Conservation (phyloP, 345 rosid species). For the Orychophragmus violaceus region DNA sequence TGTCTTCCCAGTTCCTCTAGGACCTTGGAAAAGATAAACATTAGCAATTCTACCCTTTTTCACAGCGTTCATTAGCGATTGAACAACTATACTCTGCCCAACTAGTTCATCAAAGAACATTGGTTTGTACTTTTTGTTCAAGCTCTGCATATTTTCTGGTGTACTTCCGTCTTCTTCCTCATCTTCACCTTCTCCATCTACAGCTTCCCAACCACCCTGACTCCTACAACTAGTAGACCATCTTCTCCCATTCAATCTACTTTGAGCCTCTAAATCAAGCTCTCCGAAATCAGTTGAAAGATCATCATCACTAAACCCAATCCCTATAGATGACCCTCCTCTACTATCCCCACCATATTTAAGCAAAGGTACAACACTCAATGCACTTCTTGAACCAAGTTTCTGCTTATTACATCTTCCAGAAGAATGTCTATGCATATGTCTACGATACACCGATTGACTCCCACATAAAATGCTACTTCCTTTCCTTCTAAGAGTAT, state of each 20-base stretch:
- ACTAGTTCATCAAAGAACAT: conserved; percentile 69
- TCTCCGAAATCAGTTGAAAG: conserved; percentile 77
- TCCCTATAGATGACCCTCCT: conserved; percentile 67
- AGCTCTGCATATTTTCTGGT: conserved; percentile 55
- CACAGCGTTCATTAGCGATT: conserved; percentile 60
- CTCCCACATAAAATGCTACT: conserved; percentile 76
- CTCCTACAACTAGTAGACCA: conserved; percentile 85
- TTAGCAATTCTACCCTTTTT: conserved; percentile 65
- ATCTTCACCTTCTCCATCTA: conserved; percentile 35
- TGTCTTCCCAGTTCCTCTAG: conserved; percentile 92
- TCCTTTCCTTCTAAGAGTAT: conserved; percentile 72
- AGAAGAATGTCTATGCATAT: conserved; percentile 40
- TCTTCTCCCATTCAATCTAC: conserved; percentile 92
- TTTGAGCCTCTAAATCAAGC: conserved; percentile 87
- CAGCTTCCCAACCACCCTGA: conserved; percentile 57
- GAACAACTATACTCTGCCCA: conserved; percentile 77
- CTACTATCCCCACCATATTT: conserved; percentile 44
- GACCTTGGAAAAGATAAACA: conserved; percentile 92
- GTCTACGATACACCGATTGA: conserved; percentile 47
- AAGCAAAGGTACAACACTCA: conserved; percentile 73
- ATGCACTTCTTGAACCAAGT: conserved; percentile 49
- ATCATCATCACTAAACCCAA: conserved; percentile 67
- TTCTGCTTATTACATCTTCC: conserved; percentile 41
- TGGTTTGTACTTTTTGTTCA: conserved; percentile 84
- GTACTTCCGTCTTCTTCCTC: conserved; percentile 59